Evolutionary conservation across 306 rosid species (phyloP).

Genomic region (Quillaja saponaria): DNA sequence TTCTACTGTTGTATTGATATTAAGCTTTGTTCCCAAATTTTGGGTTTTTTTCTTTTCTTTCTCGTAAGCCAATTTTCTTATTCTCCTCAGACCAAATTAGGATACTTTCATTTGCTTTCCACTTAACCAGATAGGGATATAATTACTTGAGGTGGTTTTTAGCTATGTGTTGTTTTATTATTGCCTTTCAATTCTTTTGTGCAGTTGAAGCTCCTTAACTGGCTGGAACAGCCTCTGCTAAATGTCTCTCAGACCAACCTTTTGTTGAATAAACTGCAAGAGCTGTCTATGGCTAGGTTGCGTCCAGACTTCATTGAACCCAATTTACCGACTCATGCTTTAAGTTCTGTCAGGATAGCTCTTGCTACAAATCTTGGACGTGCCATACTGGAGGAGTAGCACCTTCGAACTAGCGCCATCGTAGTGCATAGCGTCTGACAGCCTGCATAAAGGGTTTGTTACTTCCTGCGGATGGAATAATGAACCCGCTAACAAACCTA

Average conservation of each 20-base stretch:
- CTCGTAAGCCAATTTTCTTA: not conserved
- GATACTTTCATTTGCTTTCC: too few species aligned
- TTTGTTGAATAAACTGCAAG: constrained; percentile 80
- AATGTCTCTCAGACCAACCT: constrained; percentile 72
- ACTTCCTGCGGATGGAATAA: too few species aligned
- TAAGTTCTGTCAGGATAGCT: constrained; percentile 71
- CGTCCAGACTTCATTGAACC: constrained; percentile 63
- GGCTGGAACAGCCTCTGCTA: constrained; percentile 77
- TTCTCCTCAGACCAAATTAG: too few species aligned
- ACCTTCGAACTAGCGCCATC: not conserved
- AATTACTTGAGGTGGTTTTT: not conserved
- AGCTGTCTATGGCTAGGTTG: constrained; percentile 67
- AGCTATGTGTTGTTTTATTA: not conserved
- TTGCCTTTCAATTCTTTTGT: constrained; percentile 24
- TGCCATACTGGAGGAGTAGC: constrained; percentile 71
- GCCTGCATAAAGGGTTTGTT: too few species aligned
- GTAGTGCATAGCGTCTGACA: not conserved
- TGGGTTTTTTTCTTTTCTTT: not conserved
- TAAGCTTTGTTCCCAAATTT: constrained; percentile 1
- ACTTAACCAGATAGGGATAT: not conserved
- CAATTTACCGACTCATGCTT: constrained; percentile 58
- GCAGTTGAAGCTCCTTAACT: constrained; percentile 83
- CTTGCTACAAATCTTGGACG: constrained; percentile 88
- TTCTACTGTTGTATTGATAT: not conserved
- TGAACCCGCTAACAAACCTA: too few species aligned